Percentiles rank a stretch among this genome's conserved stretches.
These are phyloP conservation scores for Ailanthus altissimus DNA, from an alignment of 345 rosid species.

Conservation along the genomic window DNA sequence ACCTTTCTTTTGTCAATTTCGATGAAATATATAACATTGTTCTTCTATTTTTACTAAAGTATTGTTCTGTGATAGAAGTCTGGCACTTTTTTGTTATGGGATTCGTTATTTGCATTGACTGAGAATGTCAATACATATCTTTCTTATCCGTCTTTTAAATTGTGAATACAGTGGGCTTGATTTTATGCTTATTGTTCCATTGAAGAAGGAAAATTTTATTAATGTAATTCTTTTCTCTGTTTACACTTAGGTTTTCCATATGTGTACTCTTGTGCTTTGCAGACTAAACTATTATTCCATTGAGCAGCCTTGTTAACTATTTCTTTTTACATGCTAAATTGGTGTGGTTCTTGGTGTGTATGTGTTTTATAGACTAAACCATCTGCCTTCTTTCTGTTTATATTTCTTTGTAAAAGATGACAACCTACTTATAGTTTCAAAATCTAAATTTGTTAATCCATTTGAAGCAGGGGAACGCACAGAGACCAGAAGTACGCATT, in stretches of 20 bases:
- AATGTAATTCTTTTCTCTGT: neutral
- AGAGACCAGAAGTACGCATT: conserved; percentile 93
- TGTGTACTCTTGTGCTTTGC: no score
- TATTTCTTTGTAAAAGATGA: neutral
- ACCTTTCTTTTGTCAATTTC: no score
- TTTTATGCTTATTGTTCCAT: neutral
- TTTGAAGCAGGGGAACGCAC: conserved; percentile 84
- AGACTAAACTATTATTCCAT: no score
- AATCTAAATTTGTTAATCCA: conserved; percentile 25
- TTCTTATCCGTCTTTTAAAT: neutral
- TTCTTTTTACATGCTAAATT: neutral
- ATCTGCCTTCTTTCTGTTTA: neutral
- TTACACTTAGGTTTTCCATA: neutral
- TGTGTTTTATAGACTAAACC: neutral
- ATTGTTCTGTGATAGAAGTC: neutral
- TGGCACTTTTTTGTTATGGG: neutral
- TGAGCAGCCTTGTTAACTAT: neutral
- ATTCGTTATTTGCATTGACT: neutral
- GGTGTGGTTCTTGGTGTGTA: neutral
- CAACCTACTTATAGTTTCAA: neutral
- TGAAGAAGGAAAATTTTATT: neutral
- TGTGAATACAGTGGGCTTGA: neutral
- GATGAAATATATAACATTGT: neutral
- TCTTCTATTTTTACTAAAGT: neutral
- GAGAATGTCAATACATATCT: neutral